phyloP scores from a whole-genome alignment of 2,329 filamentous ascomycete species.

The Aureobasidium vineae region DNA sequence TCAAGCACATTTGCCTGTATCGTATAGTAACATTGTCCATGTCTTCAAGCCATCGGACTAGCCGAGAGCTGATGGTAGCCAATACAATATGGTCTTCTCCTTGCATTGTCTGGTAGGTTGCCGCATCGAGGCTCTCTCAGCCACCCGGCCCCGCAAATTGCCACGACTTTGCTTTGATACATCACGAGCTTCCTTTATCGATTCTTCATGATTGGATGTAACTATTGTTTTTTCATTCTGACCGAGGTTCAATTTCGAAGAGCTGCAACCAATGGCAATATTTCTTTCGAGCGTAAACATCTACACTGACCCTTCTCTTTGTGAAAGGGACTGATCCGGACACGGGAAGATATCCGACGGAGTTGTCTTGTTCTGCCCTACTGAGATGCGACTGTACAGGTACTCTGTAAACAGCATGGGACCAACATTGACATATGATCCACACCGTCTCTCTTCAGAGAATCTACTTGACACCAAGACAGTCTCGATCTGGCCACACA shows the following conservation, averaged over 20 bases:
- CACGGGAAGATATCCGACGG: neutral
- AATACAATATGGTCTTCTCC: neutral
- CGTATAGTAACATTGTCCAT: neutral
- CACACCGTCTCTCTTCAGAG: no score
- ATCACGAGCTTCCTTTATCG: neutral
- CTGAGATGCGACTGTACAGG: no score
- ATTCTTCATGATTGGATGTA: neutral
- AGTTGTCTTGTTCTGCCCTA: neutral
- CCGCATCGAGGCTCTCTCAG: conserved; percentile 16
- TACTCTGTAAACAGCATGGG: no score
- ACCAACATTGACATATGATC: no score
- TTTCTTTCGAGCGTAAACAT: neutral
- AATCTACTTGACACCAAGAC: no score
- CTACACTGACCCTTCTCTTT: neutral
- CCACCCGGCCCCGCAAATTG: conserved; percentile 20
- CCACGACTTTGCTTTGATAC: neutral
- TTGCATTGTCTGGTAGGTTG: conserved; percentile 14
- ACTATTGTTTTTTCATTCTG: no score
- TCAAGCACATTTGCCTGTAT: neutral
- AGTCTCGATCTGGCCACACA: no score
- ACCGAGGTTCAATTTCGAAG: neutral
- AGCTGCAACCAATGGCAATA: neutral
- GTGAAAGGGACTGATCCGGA: neutral
- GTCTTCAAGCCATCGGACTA: conserved; percentile 5
- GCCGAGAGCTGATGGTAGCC: neutral